Evolutionary conservation across 2,329 filamentous ascomycete genomes (phyloP).

Genomic region (Didymellaceae sp.): DNA sequence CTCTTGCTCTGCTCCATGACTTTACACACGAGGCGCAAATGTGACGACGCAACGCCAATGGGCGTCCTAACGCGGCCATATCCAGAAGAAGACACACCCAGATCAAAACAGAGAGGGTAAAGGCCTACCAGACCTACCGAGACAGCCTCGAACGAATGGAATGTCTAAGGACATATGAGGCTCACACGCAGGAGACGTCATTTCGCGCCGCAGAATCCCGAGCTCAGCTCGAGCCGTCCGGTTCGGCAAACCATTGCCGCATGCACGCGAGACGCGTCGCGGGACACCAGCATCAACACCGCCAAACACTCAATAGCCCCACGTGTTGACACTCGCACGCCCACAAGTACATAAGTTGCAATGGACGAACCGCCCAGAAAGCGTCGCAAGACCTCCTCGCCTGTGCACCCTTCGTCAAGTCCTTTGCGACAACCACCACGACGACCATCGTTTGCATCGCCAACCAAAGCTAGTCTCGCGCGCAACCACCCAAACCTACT

Average conservation of each 20-base stretch:
- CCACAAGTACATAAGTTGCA: neutral
- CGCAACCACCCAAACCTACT: conserved; percentile 47
- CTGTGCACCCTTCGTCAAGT: conserved; percentile 28
- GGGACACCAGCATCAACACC: conserved; percentile 8
- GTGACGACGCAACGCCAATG: conserved; percentile 28
- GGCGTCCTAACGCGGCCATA: conserved; percentile 10
- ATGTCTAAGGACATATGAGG: conserved; percentile 9
- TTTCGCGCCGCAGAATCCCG: conserved; percentile 29
- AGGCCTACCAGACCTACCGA: neutral
- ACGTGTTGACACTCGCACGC: neutral
- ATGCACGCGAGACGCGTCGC: conserved; percentile 36
- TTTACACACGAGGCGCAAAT: conserved; percentile 37
- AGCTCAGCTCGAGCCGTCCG: neutral
- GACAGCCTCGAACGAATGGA: conserved; percentile 9
- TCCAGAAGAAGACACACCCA: neutral
- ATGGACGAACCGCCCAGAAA: conserved; percentile 47
- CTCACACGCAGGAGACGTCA: conserved; percentile 38
- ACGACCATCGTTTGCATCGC: conserved; percentile 48
- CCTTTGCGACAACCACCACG: conserved; percentile 42
- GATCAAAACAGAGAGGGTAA: neutral
- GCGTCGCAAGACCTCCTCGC: conserved; percentile 43
- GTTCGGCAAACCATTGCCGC: neutral
- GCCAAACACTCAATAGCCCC: conserved; percentile 7
- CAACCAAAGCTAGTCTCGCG: conserved; percentile 50
- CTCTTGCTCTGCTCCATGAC: conserved; percentile 22